Conservation (phyloP, 2,329 filamentous ascomycete species). For the Arachnomyces sp. region DNA sequence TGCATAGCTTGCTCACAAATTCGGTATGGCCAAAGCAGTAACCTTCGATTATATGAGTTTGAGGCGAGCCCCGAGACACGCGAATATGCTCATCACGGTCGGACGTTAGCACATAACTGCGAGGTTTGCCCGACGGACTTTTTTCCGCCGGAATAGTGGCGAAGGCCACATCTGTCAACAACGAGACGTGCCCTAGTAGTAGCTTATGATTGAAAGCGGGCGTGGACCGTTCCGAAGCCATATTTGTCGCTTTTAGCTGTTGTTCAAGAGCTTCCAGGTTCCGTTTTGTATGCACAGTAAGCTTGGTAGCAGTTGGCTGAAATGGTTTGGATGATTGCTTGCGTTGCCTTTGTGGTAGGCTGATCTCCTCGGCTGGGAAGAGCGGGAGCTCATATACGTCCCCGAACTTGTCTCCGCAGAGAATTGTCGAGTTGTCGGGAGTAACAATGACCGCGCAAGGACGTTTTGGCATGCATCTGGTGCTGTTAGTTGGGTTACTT, state of each 20-base stretch:
- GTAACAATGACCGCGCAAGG: conserved; percentile 68
- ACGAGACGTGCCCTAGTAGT: conserved; percentile 86
- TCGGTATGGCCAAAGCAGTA: conserved; percentile 84
- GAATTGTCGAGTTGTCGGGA: conserved; percentile 60
- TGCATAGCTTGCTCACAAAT: conserved; percentile 70
- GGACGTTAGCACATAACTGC: conserved; percentile 56
- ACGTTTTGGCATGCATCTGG: conserved; percentile 77
- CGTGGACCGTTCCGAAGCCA: conserved; percentile 39
- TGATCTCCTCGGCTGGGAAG: conserved; percentile 33
- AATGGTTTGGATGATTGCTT: conserved; percentile 28
- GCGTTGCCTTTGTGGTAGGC: conserved; percentile 26
- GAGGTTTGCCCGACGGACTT: conserved; percentile 40
- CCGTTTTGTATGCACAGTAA: conserved; percentile 55
- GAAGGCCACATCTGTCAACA: conserved; percentile 69
- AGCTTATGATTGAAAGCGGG: conserved; percentile 64
- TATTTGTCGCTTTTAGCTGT: conserved; percentile 41
- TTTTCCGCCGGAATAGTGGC: conserved; percentile 37
- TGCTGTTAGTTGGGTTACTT: conserved; percentile 17
- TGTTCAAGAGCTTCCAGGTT: conserved; percentile 51
- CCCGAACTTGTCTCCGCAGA: conserved; percentile 90
- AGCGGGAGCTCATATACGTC: conserved; percentile 88
- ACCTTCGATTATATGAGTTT: conserved; percentile 78
- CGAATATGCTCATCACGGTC: conserved; percentile 80
- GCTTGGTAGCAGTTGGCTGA: conserved; percentile 46
- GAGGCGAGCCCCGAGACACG: conserved; percentile 69